A percentile compares a stretch with the other conserved stretches of the same genome.
Conservation (phyloP, 176 grass and related monocot genomes). For the Olyra latifolia region DNA sequence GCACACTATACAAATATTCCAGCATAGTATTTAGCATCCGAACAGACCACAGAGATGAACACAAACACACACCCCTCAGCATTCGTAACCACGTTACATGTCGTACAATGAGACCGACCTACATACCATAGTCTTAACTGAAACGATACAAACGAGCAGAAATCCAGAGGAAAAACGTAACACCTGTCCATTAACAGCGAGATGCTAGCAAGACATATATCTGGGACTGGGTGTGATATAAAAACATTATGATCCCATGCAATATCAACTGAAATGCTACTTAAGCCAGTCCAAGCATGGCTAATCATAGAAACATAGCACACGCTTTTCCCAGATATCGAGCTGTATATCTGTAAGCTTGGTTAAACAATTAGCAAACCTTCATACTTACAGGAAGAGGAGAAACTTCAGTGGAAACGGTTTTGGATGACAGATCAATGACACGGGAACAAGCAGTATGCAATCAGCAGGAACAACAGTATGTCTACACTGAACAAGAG, state of each 20-base stretch:
- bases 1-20: neutral
- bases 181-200: neutral
- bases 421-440: neutral
- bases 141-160: neutral
- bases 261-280: neutral
- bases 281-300: neutral
- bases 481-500: conserved; percentile 22
- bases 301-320: neutral
- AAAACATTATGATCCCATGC: neutral
- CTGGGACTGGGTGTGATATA: neutral
- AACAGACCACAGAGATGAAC: neutral
- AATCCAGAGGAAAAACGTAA: neutral
- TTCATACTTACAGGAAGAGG: conserved; percentile 19
- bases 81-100: neutral
- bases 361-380: conserved; percentile 15
- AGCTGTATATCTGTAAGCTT: neutral
- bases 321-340: neutral
- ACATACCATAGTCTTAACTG: too few relatives aligned
- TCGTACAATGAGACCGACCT: too few relatives aligned
- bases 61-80: neutral
- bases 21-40: neutral
- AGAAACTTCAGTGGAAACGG: neutral
- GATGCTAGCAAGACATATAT: neutral
- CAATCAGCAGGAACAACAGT: conserved; percentile 8
- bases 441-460: neutral